These are phyloP conservation scores for Parafenestella ontariensis DNA, from an alignment of 2,329 filamentous ascomycete species.

Conservation along the genomic window DNA sequence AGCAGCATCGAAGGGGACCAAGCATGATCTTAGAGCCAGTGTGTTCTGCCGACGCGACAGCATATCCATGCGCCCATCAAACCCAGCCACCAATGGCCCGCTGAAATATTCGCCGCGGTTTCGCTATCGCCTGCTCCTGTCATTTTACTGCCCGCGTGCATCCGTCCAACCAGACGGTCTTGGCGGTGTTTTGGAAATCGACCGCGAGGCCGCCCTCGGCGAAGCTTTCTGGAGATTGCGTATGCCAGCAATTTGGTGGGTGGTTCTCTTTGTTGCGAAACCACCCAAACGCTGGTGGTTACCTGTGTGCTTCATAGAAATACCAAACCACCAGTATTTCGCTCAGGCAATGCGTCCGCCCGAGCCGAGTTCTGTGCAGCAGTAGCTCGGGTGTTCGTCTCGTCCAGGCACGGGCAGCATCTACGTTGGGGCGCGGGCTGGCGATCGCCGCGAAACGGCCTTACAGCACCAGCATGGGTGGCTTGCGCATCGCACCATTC, in stretches of 20 bases:
- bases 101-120: slow-evolving; percentile 40
- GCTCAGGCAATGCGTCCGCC: slow-evolving; percentile 23
- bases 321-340: slow-evolving; percentile 9
- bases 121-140: slow-evolving; percentile 39
- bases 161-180: slow-evolving; percentile 34
- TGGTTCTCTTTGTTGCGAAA: slow-evolving; percentile 43
- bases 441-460: slow-evolving; percentile 40
- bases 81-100: slow-evolving; percentile 41
- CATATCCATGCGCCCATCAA: slow-evolving; percentile 47
- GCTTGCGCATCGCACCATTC: slow-evolving; percentile 40
- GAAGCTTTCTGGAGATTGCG: slow-evolving; percentile 37
- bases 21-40: slow-evolving; percentile 25
- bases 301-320: slow-evolving; percentile 42
- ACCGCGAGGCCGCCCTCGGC: slow-evolving; percentile 30
- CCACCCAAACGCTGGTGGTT: slow-evolving; percentile 43
- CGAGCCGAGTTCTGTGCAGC: slow-evolving; percentile 23
- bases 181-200: slow-evolving; percentile 44
- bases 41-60: slow-evolving; percentile 35
- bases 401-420: slow-evolving; percentile 39
- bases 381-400: slow-evolving; percentile 28
- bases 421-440: slow-evolving; percentile 22
- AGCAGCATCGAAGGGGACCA: slow-evolving; percentile 6
- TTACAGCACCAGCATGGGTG: slow-evolving; percentile 30
- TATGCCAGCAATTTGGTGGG: slow-evolving; percentile 18
- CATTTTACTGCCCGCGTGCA: slow-evolving; percentile 38